Conservation (phyloP, 768 basidiomycete genomes). For the Suillus decipiens region DNA sequence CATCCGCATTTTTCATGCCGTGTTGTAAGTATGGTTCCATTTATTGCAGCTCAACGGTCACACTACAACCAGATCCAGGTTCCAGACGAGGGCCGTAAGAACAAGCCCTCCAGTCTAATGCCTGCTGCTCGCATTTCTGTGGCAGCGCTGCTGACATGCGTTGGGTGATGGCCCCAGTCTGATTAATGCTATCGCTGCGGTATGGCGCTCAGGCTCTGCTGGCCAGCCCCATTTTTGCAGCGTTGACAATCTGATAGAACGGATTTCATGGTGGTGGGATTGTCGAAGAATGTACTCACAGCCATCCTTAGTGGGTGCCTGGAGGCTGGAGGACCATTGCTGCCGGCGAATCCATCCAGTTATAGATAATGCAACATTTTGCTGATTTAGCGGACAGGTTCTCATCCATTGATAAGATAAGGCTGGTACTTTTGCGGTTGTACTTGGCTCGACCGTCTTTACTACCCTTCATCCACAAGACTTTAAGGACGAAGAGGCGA, state of each 20-base stretch:
- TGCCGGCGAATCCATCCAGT: constrained; percentile 30
- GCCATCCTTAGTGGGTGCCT: constrained; percentile 39
- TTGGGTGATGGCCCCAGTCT: constrained; percentile 35
- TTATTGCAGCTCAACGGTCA: no score
- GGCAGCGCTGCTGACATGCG: constrained; percentile 33
- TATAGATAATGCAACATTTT: background rate
- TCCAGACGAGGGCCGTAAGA: no score
- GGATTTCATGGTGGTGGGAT: constrained; percentile 40
- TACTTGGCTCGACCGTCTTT: constrained; percentile 40
- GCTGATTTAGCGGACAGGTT: constrained; percentile 24
- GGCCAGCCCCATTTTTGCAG: constrained; percentile 30
- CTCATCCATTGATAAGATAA: constrained; percentile 15
- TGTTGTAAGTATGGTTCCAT: no score
- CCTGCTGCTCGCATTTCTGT: constrained; percentile 41
- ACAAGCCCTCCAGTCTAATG: constrained; percentile 45
- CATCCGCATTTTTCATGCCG: no score
- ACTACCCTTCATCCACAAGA: constrained; percentile 54
- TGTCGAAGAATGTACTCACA: constrained; percentile 40
- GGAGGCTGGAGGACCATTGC: constrained; percentile 40
- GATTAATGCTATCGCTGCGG: constrained; percentile 29
- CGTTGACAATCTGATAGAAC: constrained; percentile 38
- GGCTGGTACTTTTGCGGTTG: constrained; percentile 33
- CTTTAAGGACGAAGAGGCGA: constrained; percentile 49
- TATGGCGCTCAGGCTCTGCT: constrained; percentile 35
- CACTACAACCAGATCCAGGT: no score